Base-by-base conservation (phyloP, 2,329 filamentous ascomycete genomes). In the Fusarium penzigii region DNA sequence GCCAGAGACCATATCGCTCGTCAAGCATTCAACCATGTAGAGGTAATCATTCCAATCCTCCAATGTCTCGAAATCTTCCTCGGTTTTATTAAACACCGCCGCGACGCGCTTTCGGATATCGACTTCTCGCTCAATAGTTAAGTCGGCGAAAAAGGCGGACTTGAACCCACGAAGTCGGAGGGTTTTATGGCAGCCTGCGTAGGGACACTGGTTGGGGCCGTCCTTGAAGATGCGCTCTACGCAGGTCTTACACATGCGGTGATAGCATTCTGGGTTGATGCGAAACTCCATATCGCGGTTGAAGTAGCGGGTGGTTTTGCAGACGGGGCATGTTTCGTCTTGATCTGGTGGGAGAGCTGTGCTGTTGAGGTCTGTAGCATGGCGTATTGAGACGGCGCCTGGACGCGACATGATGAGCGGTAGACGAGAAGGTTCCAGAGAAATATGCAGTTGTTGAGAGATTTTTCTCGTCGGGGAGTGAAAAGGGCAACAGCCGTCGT, bases 221-320 rank as follows among this genome's bases (percentile, higher is more conserved):
- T 90, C 87, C 36, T 88, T 89, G 80, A 97, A 99, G 65, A 97
- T 90, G 50, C 93, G 89, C 72, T 93, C 89, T 40, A 97, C 92
- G 76, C 94, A 99, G 51, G 90, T 92, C 71, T 91, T 88, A 79
- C 94, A 99, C 90, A 99, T 97, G 63, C 91, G 91, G 79, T 99
- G 94, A 79, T 99, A 99, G 82, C 94, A 99, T 79, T 96, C 92
- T 9, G 93, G 91, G 72, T 97, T 97, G 77, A 99, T 92, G 64
- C 94, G 88, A 75, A 99, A 97, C 59, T 88, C 83, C 83, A 99
- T 92, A 75, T 92, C 88, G 55, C 86, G 87, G 78, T 97, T 97
- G 66, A 97, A 88, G 78, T 97, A 97, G 59, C 92, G 90, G 54
- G 90, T 90, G 53, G 92, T 95, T 76, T 97, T 97, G 88, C 94